A percentile compares a stretch with the other conserved stretches of the same genome.
Evolutionary conservation across 768 basidiomycete species (phyloP).

Genomic region (Termitomyces eurrhizus): DNA sequence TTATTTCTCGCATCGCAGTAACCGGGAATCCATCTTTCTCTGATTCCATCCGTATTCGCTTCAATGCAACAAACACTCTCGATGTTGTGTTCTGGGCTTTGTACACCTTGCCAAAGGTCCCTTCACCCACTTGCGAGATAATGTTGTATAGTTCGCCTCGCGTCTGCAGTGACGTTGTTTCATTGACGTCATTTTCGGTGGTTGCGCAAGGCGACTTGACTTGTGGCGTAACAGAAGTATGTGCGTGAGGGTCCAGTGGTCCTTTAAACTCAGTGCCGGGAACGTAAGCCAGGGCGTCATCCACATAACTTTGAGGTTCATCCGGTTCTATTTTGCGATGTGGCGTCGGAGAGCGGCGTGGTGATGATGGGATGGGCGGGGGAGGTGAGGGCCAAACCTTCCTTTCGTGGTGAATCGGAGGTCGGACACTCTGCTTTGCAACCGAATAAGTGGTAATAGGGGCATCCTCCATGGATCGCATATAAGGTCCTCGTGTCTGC

Average conservation of each 20-base stretch:
- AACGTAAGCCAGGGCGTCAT: not conserved
- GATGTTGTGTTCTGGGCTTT: slow-evolving; percentile 85
- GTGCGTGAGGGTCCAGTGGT: not conserved
- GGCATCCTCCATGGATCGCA: not conserved
- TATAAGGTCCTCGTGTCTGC: not conserved
- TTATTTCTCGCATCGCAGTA: slow-evolving; percentile 98
- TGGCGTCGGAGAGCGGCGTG: not conserved
- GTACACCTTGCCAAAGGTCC: slow-evolving; percentile 97
- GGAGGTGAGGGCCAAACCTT: slow-evolving; percentile 17
- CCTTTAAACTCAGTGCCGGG: not conserved
- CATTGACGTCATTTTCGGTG: slow-evolving; percentile 10
- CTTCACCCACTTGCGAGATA: slow-evolving; percentile 93
- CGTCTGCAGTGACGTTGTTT: slow-evolving; percentile 18
- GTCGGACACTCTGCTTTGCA: not conserved
- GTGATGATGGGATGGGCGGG: not conserved
- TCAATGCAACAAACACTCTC: slow-evolving; percentile 82
- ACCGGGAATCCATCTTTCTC: slow-evolving; percentile 98
- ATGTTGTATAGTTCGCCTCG: slow-evolving; percentile 73
- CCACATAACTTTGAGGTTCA: not conserved
- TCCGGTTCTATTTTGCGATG: not conserved
- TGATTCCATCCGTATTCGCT: slow-evolving; percentile 96
- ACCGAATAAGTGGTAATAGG: not conserved
- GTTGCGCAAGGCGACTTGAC: slow-evolving; percentile 6
- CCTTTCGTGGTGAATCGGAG: slow-evolving; percentile 11
- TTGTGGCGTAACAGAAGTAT: not conserved